phyloP scores from a whole-genome alignment of 331 rosid species.

The Malus hybrid region DNA sequence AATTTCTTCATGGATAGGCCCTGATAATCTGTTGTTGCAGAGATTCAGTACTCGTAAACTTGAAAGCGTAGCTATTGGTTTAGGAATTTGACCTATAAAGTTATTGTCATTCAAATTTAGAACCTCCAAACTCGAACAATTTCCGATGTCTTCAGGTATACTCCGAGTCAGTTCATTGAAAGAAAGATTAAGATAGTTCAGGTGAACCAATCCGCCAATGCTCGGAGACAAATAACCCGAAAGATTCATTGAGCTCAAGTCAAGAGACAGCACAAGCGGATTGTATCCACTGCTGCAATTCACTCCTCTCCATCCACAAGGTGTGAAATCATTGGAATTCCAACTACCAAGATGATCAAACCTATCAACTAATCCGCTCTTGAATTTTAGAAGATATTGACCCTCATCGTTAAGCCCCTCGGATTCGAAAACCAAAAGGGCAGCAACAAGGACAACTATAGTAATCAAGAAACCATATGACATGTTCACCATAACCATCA shows the following conservation, averaged over 20 bases:
- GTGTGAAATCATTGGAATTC: conserved; percentile 24
- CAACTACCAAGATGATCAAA: conserved; percentile 14
- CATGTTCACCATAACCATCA: conserved; percentile 11
- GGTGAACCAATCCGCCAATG: conserved; percentile 21
- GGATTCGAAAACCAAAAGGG: conserved; percentile 11
- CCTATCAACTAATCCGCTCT: conserved; percentile 15
- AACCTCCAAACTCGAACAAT: conserved; percentile 11
- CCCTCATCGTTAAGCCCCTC: conserved; percentile 22
- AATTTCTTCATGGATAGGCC: conserved; percentile 24
- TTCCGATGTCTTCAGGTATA: conserved; percentile 20
- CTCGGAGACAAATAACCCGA: conserved; percentile 23
- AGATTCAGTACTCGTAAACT: conserved; percentile 16
- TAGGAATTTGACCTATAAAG: conserved; percentile 19
- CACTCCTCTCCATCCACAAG: conserved; percentile 32
- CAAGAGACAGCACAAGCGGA: conserved; percentile 9
- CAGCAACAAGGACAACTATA: not conserved
- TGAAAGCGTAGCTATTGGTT: conserved; percentile 17
- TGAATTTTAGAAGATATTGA: conserved; percentile 20
- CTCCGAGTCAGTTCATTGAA: conserved; percentile 9
- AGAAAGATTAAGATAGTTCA: conserved; percentile 15
- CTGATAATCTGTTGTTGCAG: conserved; percentile 23
- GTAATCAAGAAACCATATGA: not conserved
- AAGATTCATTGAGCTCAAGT: conserved; percentile 23
- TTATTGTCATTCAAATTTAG: conserved; percentile 16
- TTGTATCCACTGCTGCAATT: conserved; percentile 8